Percentiles rank a stretch among this genome's conserved stretches.
Evolutionary conservation across 805 yeast species (phyloP).

Genomic region (Metschnikowia proteae): DNA sequence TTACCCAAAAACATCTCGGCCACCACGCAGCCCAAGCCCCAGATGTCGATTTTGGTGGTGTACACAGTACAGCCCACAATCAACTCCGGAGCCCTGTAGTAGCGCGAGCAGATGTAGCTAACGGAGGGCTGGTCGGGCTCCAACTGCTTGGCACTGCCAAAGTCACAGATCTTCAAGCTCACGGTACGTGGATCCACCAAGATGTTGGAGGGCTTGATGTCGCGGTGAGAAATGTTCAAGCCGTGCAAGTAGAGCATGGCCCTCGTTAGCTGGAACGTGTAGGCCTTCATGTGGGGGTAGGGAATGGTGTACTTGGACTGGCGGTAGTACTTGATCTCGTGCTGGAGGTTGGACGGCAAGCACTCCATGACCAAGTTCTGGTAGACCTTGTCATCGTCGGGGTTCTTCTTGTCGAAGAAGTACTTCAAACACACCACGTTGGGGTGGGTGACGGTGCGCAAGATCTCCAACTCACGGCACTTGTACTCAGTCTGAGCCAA

Average conservation of each 20-base stretch:
- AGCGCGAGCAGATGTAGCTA: conserved; percentile 92
- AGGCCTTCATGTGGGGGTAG: conserved; percentile 69
- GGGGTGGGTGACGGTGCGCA: conserved; percentile 74
- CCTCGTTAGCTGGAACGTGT: conserved; percentile 74
- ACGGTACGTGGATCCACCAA: conserved; percentile 69
- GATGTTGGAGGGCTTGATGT: conserved; percentile 79
- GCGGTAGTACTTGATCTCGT: conserved; percentile 68
- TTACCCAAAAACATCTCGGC: conserved; percentile 92
- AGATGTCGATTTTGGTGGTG: conserved; percentile 87
- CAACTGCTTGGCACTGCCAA: conserved; percentile 78
- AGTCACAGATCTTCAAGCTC: conserved; percentile 73
- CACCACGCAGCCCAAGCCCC: conserved; percentile 97
- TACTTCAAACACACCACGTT: conserved; percentile 67
- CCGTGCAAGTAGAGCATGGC: conserved; percentile 83
- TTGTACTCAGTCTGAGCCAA: conserved; percentile 87
- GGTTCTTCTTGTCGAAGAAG: conserved; percentile 65
- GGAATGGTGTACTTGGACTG: conserved; percentile 60
- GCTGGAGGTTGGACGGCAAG: conserved; percentile 73
- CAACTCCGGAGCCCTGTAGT: conserved; percentile 94
- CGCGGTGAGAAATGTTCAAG: conserved; percentile 77
- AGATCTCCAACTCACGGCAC: conserved; percentile 73
- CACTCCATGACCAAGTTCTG: conserved; percentile 87
- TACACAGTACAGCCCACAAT: conserved; percentile 87
- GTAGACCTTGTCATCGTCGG: conserved; percentile 61
- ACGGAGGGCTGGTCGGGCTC: conserved; percentile 84